phyloP scores from a whole-genome alignment of 106 monocot species.

The Amphibolis antarctica region DNA sequence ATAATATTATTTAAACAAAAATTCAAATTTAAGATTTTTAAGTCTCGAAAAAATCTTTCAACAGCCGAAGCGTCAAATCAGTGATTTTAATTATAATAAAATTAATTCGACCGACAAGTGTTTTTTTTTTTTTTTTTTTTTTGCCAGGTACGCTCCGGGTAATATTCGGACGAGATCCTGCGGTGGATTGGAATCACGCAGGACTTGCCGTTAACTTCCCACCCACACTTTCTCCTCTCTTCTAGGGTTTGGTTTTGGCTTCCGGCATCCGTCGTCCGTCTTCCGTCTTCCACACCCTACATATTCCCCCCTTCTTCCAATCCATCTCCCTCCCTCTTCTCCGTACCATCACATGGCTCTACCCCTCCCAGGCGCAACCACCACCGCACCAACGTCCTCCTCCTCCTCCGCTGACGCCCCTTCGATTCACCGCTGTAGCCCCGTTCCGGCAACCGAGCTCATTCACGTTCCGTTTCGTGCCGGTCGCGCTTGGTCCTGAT shows the following conservation, averaged over 20 bases:
- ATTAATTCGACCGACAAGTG: too few relatives aligned
- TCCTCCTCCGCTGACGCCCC: constrained; percentile 1
- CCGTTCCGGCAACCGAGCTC: neutral
- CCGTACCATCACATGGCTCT: constrained; percentile 37
- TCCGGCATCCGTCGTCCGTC: neutral
- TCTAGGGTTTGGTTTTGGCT: neutral
- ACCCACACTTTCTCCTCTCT: neutral
- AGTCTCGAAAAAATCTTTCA: too few relatives aligned
- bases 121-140: too few relatives aligned
- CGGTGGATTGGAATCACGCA: too few relatives aligned
- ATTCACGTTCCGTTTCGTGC: constrained; percentile 13
- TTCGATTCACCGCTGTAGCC: neutral
- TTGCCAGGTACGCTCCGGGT: too few relatives aligned
- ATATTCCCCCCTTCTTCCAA: neutral
- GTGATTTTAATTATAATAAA: too few relatives aligned
- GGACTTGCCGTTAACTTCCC: too few relatives aligned
- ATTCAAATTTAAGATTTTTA: too few relatives aligned
- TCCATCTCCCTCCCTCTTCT: neutral
- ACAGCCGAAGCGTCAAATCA: too few relatives aligned
- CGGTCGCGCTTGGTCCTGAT: constrained; percentile 16
- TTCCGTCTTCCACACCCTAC: too few relatives aligned
- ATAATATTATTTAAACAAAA: too few relatives aligned
- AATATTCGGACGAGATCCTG: too few relatives aligned
- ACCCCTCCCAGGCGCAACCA: constrained; percentile 6
- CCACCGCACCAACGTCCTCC: neutral